Evolutionary conservation across 2,329 filamentous ascomycete species (phyloP), one percentile per base, ranked within the genome.

Genomic region (Xylariaceae sp.): DNA sequence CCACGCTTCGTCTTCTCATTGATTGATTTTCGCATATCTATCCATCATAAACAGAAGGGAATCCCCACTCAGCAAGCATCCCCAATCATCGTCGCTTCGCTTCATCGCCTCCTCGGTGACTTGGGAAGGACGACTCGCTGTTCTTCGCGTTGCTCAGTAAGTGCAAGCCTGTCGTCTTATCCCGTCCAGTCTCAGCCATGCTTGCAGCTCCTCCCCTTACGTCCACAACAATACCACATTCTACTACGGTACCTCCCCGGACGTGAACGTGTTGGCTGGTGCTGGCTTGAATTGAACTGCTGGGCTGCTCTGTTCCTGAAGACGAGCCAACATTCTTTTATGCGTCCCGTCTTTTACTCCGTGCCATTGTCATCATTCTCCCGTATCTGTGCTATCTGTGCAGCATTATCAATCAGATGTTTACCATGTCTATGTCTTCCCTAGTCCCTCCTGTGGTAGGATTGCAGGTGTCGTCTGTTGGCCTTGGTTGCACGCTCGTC

Each of bases 381-480:
- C 23, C 11, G 37, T 41, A 41, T 51, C 39, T 41, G 35, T 49
- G 37, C 35, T 53, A 35, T 61, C 37, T 35, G 18, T 54, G 23
- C 23, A 30, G 23, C 59, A 55, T 49, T 62, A 58, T 53, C 56
- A 63, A 59, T 53, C 56, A 52, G 56, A 53, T 67, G 67, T 67
- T 70, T 60, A 67, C 64, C 55, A 69, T 70, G 63, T 58, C 53
- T 58, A 59, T 51, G 57, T 61, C 58, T 56, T 58, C 55, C 56
- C 18, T 56, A 67, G 66, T 61, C 50, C 53, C 60, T 37, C 52
- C 52, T 56, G 41, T 59, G 49, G 41, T 55, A 48, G 53, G 53
- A 50, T n/a, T 47, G 51, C 57, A 60, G 23, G 23, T 30, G 23
- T 30, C 23, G 53, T 64, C 50, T 53, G 52, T 64, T 47, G 54